Evolutionary conservation across 1,139 yeast genomes (phyloP).

Genomic region (Pichia norvegensis): DNA sequence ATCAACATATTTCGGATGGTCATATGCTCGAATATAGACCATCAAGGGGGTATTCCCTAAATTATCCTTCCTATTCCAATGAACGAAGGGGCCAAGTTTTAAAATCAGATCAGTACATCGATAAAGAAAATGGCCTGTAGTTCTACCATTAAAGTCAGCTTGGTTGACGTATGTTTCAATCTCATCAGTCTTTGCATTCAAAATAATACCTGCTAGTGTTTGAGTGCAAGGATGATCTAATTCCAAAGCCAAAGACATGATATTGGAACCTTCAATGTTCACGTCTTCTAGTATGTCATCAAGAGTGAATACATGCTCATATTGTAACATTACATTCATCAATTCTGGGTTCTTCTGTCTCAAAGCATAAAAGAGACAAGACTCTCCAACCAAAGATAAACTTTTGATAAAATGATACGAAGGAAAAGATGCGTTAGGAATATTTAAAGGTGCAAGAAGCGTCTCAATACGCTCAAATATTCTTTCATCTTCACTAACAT

Average conservation of each 20-base stretch:
- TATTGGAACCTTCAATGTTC: constrained; percentile 42
- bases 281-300: constrained; percentile 64
- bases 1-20: constrained; percentile 53
- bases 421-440: constrained; percentile 29
- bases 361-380: constrained; percentile 51
- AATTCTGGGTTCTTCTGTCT: constrained; percentile 36
- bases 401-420: constrained; percentile 40
- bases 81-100: constrained; percentile 47
- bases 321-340: constrained; percentile 41
- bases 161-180: constrained; percentile 39
- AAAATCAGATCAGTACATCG: constrained; percentile 49
- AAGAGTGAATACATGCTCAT: constrained; percentile 44
- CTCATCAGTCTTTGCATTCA: constrained; percentile 37
- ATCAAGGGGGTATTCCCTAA: constrained; percentile 76
- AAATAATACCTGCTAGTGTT: constrained; percentile 41
- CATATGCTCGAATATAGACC: constrained; percentile 72
- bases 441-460: constrained; percentile 15
- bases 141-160: constrained; percentile 45
- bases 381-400: constrained; percentile 56
- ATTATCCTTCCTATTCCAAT: constrained; percentile 66
- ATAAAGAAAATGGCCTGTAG: constrained; percentile 68
- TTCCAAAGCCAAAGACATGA: constrained; percentile 55
- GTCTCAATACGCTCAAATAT: constrained; percentile 11
- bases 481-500: constrained; percentile 15
- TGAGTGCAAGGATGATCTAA: constrained; percentile 43